Conservation (phyloP, 1,284 basidiomycete species). For the Ganoderma meredithae region DNA sequence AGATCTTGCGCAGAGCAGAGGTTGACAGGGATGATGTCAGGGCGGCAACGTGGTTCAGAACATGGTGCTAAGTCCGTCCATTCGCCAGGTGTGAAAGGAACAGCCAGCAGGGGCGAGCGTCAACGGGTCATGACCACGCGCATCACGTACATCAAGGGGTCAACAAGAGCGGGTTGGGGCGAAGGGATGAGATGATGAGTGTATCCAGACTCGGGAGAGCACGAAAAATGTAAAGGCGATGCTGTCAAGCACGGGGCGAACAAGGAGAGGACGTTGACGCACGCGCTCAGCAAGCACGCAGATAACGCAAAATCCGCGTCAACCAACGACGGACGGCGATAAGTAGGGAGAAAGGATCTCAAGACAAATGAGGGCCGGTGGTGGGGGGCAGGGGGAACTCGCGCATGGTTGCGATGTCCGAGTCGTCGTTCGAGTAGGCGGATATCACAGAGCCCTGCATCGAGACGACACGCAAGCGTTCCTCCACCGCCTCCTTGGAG, state of each 20-base stretch:
- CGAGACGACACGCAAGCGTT: slow-evolving; percentile 48
- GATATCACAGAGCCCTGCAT: slow-evolving; percentile 40
- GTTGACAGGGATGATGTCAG: background rate
- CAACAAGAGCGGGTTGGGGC: background rate
- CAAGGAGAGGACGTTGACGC: slow-evolving; percentile 33
- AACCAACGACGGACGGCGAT: background rate
- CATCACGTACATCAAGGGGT: slow-evolving; percentile 30
- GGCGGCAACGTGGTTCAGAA: background rate
- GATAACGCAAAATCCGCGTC: slow-evolving; percentile 12
- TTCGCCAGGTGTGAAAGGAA: slow-evolving; percentile 11
- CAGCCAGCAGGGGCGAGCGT: slow-evolving; percentile 20
- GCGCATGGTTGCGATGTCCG: slow-evolving; percentile 36
- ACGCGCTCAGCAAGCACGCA: slow-evolving; percentile 28
- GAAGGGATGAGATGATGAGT: slow-evolving; percentile 21
- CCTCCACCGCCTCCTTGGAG: slow-evolving; percentile 50
- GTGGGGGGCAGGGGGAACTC: slow-evolving; percentile 38
- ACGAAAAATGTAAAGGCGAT: slow-evolving; percentile 20
- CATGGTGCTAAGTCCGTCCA: slow-evolving; percentile 2
- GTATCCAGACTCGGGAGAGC: slow-evolving; percentile 30
- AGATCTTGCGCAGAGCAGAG: background rate
- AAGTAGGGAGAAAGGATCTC: slow-evolving; percentile 6
- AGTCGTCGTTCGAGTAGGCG: slow-evolving; percentile 38
- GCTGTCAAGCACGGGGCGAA: slow-evolving; percentile 27
- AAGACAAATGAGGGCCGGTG: slow-evolving; percentile 17
- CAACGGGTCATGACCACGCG: slow-evolving; percentile 26